Evolutionary conservation across 148 eudicot genomes (phyloP).

Genomic region (Vaccinium darrowii): DNA sequence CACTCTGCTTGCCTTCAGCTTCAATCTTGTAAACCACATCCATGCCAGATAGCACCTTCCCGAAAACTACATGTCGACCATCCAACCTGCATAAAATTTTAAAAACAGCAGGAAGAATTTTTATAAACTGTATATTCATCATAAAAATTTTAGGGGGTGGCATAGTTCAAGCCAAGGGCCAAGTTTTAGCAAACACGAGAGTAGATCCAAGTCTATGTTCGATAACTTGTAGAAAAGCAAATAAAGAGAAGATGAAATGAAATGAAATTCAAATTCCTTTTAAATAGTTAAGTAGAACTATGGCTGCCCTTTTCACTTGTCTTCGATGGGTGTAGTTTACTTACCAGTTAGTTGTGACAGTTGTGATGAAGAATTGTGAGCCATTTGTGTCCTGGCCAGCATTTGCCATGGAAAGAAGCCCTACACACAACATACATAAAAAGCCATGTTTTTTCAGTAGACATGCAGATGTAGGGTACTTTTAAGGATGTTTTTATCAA

Average conservation of each 20-base stretch:
- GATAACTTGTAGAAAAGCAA: background rate
- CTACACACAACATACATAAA: constrained; percentile 33
- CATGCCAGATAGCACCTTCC: constrained; percentile 98
- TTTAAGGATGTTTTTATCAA: background rate
- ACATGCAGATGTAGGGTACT: background rate
- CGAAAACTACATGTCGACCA: constrained; percentile 90
- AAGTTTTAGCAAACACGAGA: background rate
- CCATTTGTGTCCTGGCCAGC: constrained; percentile 91
- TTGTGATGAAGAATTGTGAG: constrained; percentile 95
- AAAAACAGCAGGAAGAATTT: background rate
- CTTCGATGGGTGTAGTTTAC: background rate
- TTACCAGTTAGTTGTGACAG: constrained; percentile 96
- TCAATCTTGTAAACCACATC: constrained; percentile 95
- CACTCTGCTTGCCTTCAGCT: constrained; percentile 92
- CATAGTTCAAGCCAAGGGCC: background rate
- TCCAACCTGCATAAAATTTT: constrained; percentile 68
- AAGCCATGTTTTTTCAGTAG: background rate
- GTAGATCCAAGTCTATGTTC: background rate
- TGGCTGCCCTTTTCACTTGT: background rate
- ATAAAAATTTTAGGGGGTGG: background rate
- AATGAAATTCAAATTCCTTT: background rate
- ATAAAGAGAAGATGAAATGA: background rate
- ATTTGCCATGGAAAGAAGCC: constrained; percentile 94
- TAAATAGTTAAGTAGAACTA: background rate
- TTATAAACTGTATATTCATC: background rate